phyloP scores from a whole-genome alignment of 331 rosid genomes.

The Stylosanthes scabra region DNA sequence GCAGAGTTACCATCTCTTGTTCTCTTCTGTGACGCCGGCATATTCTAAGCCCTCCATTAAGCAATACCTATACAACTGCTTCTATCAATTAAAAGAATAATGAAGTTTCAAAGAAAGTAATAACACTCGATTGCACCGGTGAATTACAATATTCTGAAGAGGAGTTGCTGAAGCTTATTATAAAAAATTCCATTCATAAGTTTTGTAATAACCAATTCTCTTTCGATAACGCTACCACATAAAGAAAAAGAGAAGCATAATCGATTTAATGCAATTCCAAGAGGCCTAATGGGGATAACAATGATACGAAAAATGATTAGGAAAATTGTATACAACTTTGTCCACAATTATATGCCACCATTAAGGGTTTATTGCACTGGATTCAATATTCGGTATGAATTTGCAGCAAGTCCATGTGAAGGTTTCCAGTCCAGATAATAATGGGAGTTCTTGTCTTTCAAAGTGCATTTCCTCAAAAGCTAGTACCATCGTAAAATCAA shows the following conservation, averaged over 20 bases:
- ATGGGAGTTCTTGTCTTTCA: slow-evolving; percentile 24
- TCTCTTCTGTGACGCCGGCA: slow-evolving; percentile 80
- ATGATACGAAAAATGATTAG: not conserved
- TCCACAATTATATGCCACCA: slow-evolving; percentile 14
- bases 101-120: slow-evolving; percentile 6
- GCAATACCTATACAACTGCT: slow-evolving; percentile 63
- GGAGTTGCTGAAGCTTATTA: not conserved
- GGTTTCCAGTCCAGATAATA: not conserved
- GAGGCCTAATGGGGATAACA: not conserved
- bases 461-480: slow-evolving; percentile 19
- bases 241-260: slow-evolving; percentile 21
- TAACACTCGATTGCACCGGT: slow-evolving; percentile 18
- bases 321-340: slow-evolving; percentile 16
- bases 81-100: slow-evolving; percentile 35
- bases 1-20: slow-evolving; percentile 86
- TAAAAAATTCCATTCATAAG: not conserved
- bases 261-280: slow-evolving; percentile 23
- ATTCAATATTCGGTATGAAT: not conserved
- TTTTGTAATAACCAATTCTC: slow-evolving; percentile 1
- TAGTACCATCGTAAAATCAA: slow-evolving; percentile 24
- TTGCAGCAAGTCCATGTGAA: slow-evolving; percentile 7
- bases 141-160: slow-evolving; percentile 11
- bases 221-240: slow-evolving; percentile 8
- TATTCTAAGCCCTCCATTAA: slow-evolving; percentile 92
- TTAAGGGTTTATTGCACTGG: not conserved